Percentiles rank a stretch among this genome's conserved stretches.
Evolutionary conservation across 441 rosid species (phyloP).

Genomic region (Pelargonium fulgidum): DNA sequence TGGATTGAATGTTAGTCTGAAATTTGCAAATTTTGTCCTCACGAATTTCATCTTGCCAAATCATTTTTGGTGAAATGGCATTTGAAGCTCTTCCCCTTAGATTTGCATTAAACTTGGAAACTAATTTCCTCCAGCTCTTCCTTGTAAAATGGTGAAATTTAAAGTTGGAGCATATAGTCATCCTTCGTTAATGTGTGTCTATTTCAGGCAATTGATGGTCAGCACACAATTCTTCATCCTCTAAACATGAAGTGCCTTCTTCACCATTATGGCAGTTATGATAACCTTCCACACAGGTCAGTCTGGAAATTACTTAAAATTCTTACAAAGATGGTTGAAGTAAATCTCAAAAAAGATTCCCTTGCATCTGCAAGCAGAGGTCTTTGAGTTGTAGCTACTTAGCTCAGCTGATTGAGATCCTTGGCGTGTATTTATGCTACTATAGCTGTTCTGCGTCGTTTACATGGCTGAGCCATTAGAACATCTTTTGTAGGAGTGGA

Average conservation of each 20-base stretch:
- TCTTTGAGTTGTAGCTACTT: background rate
- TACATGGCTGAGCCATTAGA: background rate
- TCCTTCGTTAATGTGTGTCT: slow-evolving; percentile 20
- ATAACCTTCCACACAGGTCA: slow-evolving; percentile 74
- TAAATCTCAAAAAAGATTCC: background rate
- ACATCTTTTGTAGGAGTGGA: background rate
- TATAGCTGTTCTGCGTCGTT: background rate
- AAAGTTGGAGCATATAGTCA: slow-evolving; percentile 9
- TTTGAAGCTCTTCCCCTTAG: background rate
- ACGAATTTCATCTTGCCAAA: background rate
- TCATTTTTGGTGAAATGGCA: background rate
- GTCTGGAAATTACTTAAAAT: slow-evolving; percentile 13
- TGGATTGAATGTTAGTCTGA: background rate
- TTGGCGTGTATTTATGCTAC: background rate
- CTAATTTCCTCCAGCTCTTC: background rate
- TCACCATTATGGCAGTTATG: slow-evolving; percentile 79
- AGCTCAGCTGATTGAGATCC: no score
- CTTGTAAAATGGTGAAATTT: slow-evolving; percentile 1
- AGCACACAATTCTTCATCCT: slow-evolving; percentile 80
- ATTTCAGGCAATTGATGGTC: slow-evolving; percentile 88
- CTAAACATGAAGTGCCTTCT: slow-evolving; percentile 85
- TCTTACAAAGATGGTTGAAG: background rate
- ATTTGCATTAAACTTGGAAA: background rate
- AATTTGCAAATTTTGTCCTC: background rate
- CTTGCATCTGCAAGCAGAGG: background rate